Percentiles rank a stretch among this genome's conserved stretches.
Conservation (phyloP, 495 filamentous ascomycete species). For the Letharia columbiana region DNA sequence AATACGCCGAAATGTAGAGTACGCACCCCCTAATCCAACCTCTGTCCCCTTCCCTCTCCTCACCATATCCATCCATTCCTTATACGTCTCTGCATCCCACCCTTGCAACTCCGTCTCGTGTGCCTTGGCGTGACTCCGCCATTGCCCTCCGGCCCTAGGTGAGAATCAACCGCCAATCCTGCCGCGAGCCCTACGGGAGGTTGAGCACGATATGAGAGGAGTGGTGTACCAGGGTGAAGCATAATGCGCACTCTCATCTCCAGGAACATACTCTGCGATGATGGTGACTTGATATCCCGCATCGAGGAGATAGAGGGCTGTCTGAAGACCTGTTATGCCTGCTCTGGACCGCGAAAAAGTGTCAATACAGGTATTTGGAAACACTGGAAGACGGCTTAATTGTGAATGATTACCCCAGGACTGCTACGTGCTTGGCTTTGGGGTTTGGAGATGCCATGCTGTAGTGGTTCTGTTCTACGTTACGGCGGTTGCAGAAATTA, state of each 20-base stretch:
- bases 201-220: not conserved
- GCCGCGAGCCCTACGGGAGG: not conserved
- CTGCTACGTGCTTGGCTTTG: constrained; percentile 1
- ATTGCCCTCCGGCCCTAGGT: constrained; percentile 37
- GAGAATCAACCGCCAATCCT: not conserved
- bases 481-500: not conserved
- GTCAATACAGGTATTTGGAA: not conserved
- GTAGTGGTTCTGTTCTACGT: not conserved
- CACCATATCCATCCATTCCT: constrained; percentile 28
- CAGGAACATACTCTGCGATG: constrained; percentile 36
- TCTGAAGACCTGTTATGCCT: constrained; percentile 42
- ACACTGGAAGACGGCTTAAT: not conserved
- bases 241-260: constrained; percentile 34
- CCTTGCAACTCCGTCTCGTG: constrained; percentile 24
- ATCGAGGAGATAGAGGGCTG: constrained; percentile 36
- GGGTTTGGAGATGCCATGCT: not conserved
- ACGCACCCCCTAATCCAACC: constrained; percentile 1
- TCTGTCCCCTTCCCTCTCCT: constrained; percentile 18
- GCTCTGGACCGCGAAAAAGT: constrained; percentile 25
- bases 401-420: constrained; percentile 5
- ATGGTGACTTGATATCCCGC: constrained; percentile 36
- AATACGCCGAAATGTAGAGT: too few species aligned
- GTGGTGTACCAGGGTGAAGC: constrained; percentile 31
- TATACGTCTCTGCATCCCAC: constrained; percentile 35
- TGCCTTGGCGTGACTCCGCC: constrained; percentile 31